Evolutionary conservation across 192 early-diverging fungal genomes (phyloP).

Genomic region (Coemansia aciculifera): DNA sequence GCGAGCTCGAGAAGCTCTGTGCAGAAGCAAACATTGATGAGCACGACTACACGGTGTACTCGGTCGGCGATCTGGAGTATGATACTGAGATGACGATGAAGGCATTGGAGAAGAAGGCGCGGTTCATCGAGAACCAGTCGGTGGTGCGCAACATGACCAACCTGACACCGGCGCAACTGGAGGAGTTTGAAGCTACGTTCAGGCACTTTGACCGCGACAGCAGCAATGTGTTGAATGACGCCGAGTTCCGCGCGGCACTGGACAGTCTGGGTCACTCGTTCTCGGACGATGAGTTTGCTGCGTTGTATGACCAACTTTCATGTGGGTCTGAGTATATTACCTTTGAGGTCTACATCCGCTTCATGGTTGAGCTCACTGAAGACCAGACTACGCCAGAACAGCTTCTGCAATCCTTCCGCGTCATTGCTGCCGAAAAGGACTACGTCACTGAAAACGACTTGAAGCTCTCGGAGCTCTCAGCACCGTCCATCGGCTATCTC

Average conservation of each 20-base stretch:
- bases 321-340: conserved; percentile 66
- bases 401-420: conserved; percentile 80
- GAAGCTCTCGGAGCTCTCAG: conserved; percentile 74
- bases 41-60: conserved; percentile 91
- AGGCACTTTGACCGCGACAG: conserved; percentile 88
- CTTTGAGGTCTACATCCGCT: conserved; percentile 89
- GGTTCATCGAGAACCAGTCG: conserved; percentile 96
- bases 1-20: conserved; percentile 68
- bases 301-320: conserved; percentile 65
- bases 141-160: conserved; percentile 91
- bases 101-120: conserved; percentile 73
- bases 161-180: conserved; percentile 87
- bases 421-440: conserved; percentile 81
- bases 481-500: conserved; percentile 71
- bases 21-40: conserved; percentile 87
- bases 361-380: conserved; percentile 82
- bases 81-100: conserved; percentile 80
- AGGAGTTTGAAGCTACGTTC: conserved; percentile 91
- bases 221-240: conserved; percentile 70
- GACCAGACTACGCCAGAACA: conserved; percentile 89
- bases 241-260: conserved; percentile 86
- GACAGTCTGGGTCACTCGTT: conserved; percentile 72
- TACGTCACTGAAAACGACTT: conserved; percentile 86
- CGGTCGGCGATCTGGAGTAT: conserved; percentile 86
- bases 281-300: conserved; percentile 74